Evolutionary conservation across 352 stramenopile genomes (phyloP).

Genomic region (Globisporangium spiculum): DNA sequence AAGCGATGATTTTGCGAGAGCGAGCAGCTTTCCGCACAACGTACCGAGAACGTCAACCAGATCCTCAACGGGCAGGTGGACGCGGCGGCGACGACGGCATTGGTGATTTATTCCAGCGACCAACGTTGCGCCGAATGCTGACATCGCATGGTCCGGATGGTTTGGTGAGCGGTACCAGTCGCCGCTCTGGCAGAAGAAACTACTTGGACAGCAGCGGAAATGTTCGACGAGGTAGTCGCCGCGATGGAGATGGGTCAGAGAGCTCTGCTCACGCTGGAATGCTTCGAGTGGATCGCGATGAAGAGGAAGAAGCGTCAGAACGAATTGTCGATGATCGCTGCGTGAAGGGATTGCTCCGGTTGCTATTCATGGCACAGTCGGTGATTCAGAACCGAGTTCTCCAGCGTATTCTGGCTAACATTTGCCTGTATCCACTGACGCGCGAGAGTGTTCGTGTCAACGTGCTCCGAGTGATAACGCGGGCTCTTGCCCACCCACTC

Average conservation of each 20-base stretch:
- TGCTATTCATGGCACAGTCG: slow-evolving; percentile 82
- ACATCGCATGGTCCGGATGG: slow-evolving; percentile 69
- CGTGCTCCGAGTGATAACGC: slow-evolving; percentile 59
- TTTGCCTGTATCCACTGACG: slow-evolving; percentile 78
- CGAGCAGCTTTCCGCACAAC: slow-evolving; percentile 77
- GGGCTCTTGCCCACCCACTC: slow-evolving; percentile 44
- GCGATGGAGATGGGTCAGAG: slow-evolving; percentile 31
- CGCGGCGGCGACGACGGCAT: slow-evolving; percentile 47
- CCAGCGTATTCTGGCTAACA: slow-evolving; percentile 72
- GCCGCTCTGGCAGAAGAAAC: slow-evolving; percentile 35
- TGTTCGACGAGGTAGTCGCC: slow-evolving; percentile 31
- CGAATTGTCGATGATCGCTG: slow-evolving; percentile 67
- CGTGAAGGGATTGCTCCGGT: slow-evolving; percentile 59
- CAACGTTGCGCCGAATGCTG: slow-evolving; percentile 77
- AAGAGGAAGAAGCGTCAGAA: slow-evolving; percentile 59
- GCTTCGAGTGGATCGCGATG: slow-evolving; percentile 67
- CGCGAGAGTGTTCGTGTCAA: slow-evolving; percentile 56
- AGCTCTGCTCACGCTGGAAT: slow-evolving; percentile 43
- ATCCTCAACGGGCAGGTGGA: slow-evolving; percentile 23
- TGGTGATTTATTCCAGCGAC: slow-evolving; percentile 63
- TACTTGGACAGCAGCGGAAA: slow-evolving; percentile 39
- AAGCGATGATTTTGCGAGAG: slow-evolving; percentile 95
- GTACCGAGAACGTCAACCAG: slow-evolving; percentile 56
- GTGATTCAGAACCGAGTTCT: slow-evolving; percentile 82
- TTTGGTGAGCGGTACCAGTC: slow-evolving; percentile 26